Evolutionary conservation across 2,329 filamentous ascomycete species (phyloP).

Genomic region (Aspergillus melleus): DNA sequence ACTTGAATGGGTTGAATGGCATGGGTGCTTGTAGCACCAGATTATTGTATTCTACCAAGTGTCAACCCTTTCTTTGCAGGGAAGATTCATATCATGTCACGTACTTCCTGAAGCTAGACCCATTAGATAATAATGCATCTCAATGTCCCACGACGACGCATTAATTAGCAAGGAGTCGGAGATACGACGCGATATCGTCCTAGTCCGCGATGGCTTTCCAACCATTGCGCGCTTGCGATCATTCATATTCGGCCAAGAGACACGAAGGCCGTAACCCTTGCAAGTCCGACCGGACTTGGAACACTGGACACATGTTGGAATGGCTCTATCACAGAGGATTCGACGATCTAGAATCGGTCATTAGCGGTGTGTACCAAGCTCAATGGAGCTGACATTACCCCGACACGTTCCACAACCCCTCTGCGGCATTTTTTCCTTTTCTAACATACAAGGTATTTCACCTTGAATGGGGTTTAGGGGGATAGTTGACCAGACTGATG

Average conservation of each 20-base stretch:
- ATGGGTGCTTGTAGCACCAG: background rate
- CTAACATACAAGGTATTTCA: background rate
- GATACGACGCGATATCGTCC: background rate
- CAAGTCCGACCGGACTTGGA: conserved; percentile 3
- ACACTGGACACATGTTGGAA: conserved; percentile 6
- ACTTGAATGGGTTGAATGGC: background rate
- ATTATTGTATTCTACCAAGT: background rate
- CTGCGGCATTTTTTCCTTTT: background rate
- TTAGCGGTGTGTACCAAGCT: background rate
- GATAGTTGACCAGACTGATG: too few relatives aligned
- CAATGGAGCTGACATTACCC: conserved; percentile 1
- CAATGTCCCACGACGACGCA: conserved; percentile 8
- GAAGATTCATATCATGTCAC: background rate
- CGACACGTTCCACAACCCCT: conserved; percentile 9
- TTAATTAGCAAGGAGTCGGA: background rate
- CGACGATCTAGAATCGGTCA: conserved; percentile 7
- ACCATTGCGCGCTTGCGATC: conserved; percentile 8
- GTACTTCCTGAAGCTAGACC: background rate
- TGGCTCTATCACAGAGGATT: conserved; percentile 9
- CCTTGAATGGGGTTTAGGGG: too few relatives aligned
- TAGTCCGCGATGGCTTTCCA: background rate
- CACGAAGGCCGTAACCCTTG: conserved; percentile 10
- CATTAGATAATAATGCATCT: conserved; percentile 6
- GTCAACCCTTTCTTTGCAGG: background rate
- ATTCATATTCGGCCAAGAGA: conserved; percentile 11